A percentile compares a stretch with the other conserved stretches of the same genome.
These are phyloP conservation scores for Aspergillus steynii DNA, from an alignment of 495 filamentous ascomycete genomes.

Conservation along the genomic window DNA sequence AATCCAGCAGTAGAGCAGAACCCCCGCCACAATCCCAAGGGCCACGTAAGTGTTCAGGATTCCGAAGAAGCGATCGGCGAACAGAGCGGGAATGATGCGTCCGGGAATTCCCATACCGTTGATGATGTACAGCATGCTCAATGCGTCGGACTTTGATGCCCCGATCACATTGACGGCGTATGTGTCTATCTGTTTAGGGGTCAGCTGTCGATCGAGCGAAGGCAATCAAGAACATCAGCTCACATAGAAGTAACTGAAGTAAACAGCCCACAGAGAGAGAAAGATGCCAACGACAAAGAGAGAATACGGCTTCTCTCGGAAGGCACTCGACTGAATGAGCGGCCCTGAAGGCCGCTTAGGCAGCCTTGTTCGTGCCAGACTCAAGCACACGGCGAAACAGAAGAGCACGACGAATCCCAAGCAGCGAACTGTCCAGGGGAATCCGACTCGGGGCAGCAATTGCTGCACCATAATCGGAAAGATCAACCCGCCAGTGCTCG, in stretches of 20 bases:
- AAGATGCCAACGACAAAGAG: constrained; percentile 7
- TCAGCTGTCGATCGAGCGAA: not conserved
- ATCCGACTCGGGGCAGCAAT: constrained; percentile 29
- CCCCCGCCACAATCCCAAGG: not conserved
- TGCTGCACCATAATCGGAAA: constrained; percentile 3
- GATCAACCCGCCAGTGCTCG: constrained; percentile 3
- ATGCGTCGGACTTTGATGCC: constrained; percentile 1
- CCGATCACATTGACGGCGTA: constrained; percentile 1
- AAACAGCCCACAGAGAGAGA: constrained; percentile 7
- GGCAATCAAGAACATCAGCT: not conserved
- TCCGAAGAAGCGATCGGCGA: constrained; percentile 8
- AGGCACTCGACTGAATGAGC: constrained; percentile 38
- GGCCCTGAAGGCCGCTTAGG: constrained; percentile 39
- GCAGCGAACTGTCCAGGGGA: constrained; percentile 36
- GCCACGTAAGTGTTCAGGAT: constrained; percentile 2
- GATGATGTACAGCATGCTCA: constrained; percentile 8
- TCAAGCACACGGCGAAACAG: constrained; percentile 16
- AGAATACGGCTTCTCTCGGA: constrained; percentile 32
- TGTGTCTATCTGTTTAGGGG: not conserved
- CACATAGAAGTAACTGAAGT: constrained; percentile 10
- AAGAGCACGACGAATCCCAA: constrained; percentile 38
- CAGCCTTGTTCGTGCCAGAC: constrained; percentile 26
- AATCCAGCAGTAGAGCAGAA: constrained; percentile 5
- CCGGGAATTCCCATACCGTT: constrained; percentile 12
- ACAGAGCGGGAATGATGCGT: constrained; percentile 6